Evolutionary conservation across 169 alveolate genomes (phyloP).

Genomic region (Eimeria necatrix): DNA sequence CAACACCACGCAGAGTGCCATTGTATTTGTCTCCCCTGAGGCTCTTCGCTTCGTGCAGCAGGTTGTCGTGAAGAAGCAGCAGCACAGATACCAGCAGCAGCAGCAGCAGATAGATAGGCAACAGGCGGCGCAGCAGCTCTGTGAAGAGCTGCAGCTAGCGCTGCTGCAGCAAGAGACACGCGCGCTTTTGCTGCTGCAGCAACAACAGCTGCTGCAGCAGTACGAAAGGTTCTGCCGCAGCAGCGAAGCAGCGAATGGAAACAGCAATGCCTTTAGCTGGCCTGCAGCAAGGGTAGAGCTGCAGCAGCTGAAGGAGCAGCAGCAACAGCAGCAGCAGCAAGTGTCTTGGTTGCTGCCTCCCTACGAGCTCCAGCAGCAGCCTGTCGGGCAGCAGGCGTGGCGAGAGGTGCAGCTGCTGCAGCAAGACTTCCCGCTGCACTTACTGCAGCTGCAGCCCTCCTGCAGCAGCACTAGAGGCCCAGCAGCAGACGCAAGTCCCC

Average conservation of each 20-base stretch:
- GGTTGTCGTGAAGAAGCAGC: slow-evolving; percentile 31
- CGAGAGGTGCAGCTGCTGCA: slow-evolving; percentile 53
- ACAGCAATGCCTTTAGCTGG: neutral
- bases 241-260: slow-evolving; percentile 42
- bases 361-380: slow-evolving; percentile 74
- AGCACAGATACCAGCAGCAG: slow-evolving; percentile 51
- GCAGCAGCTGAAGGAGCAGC: slow-evolving; percentile 68
- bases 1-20: neutral
- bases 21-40: slow-evolving; percentile 46
- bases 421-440: slow-evolving; percentile 69
- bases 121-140: slow-evolving; percentile 35
- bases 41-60: slow-evolving; percentile 60
- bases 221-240: slow-evolving; percentile 43
- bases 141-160: slow-evolving; percentile 71
- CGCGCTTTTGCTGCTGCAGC: slow-evolving; percentile 61
- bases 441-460: slow-evolving; percentile 53
- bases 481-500: slow-evolving; percentile 6
- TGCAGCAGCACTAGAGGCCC: neutral
- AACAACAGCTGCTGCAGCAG: slow-evolving; percentile 70
- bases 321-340: slow-evolving; percentile 65
- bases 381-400: slow-evolving; percentile 4
- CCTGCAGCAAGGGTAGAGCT: neutral
- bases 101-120: neutral
- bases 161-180: slow-evolving; percentile 68
- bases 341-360: slow-evolving; percentile 60